Percentiles rank a stretch among this genome's conserved stretches.
phyloP scores from a whole-genome alignment of 371 early-diverging fungal genomes.

The Lichtheimia ornata region DNA sequence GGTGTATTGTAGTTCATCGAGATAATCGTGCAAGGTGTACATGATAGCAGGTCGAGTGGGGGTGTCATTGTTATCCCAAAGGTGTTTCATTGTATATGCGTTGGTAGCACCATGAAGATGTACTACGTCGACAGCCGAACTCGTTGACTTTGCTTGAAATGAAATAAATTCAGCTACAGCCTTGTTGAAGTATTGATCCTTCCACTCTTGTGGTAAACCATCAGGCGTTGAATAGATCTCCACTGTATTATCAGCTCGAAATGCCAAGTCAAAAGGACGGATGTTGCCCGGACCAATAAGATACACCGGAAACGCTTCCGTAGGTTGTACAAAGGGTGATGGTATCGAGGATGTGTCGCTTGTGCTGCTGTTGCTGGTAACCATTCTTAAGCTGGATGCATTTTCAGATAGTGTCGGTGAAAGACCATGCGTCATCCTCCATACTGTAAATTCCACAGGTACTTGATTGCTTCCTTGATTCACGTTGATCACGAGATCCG shows the following conservation, averaged over 20 bases:
- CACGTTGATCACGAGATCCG: constrained; percentile 49
- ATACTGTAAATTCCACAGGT: constrained; percentile 47
- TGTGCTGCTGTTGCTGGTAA: constrained; percentile 16
- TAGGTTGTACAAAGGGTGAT: constrained; percentile 10
- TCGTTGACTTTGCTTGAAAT: constrained; percentile 53
- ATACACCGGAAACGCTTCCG: constrained; percentile 46
- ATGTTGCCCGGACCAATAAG: constrained; percentile 60
- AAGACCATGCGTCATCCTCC: constrained; percentile 44
- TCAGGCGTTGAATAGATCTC: constrained; percentile 54
- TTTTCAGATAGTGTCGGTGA: constrained; percentile 23
- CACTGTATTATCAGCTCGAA: constrained; percentile 35
- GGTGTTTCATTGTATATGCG: constrained; percentile 55
- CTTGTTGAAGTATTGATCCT: constrained; percentile 64
- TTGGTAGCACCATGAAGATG: constrained; percentile 65
- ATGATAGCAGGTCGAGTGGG: constrained; percentile 56
- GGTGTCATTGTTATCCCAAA: constrained; percentile 44
- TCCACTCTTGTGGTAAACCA: constrained; percentile 64
- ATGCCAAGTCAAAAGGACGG: constrained; percentile 58
- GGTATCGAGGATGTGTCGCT: not conserved
- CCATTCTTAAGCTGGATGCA: constrained; percentile 10
- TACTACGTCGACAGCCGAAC: constrained; percentile 57
- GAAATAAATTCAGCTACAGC: constrained; percentile 61
- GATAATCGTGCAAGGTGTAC: constrained; percentile 65
- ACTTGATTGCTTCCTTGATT: constrained; percentile 41
- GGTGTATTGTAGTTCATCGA: constrained; percentile 60